Evolutionary conservation across 1,284 basidiomycete species (phyloP).

Genomic region (Austroboletus olivaceoglutinosus): DNA sequence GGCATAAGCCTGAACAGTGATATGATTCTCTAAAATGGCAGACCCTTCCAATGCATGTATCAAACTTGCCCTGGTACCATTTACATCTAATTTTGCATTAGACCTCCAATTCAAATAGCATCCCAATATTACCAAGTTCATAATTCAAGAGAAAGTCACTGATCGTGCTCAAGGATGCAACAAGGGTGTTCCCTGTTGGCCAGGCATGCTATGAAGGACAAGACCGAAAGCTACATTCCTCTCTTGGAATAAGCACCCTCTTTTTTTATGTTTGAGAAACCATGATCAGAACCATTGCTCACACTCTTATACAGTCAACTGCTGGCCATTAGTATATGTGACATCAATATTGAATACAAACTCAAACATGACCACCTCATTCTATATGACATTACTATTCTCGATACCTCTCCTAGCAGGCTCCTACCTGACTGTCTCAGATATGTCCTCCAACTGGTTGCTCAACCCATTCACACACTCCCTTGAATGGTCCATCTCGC

Average conservation of each 20-base stretch:
- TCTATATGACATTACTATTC: slow-evolving; percentile 83
- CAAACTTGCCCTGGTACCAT: slow-evolving; percentile 64
- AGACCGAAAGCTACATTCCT: slow-evolving; percentile 90
- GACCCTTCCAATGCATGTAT: slow-evolving; percentile 78
- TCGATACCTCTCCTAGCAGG: slow-evolving; percentile 88
- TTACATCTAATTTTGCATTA: slow-evolving; percentile 61
- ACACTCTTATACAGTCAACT: slow-evolving; percentile 69
- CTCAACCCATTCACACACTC: slow-evolving; percentile 77
- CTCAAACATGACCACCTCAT: slow-evolving; percentile 82
- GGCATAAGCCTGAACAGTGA: slow-evolving; percentile 95
- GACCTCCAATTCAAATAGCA: slow-evolving; percentile 95
- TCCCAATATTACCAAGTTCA: slow-evolving; percentile 90
- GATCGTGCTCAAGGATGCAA: slow-evolving; percentile 83
- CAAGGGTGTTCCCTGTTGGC: slow-evolving; percentile 83
- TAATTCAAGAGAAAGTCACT: slow-evolving; percentile 59
- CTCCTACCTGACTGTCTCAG: slow-evolving; percentile 82
- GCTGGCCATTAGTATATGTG: slow-evolving; percentile 92
- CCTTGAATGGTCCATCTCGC: slow-evolving; percentile 80
- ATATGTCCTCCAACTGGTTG: slow-evolving; percentile 71
- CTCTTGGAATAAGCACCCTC: slow-evolving; percentile 73
- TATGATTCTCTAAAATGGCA: slow-evolving; percentile 85
- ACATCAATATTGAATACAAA: slow-evolving; percentile 97
- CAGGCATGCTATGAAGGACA: slow-evolving; percentile 83
- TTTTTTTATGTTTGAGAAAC: not conserved
- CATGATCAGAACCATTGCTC: not conserved